These are phyloP conservation scores for Neonectria punicea DNA, from an alignment of 2,329 filamentous ascomycete genomes.

Conservation along the genomic window DNA sequence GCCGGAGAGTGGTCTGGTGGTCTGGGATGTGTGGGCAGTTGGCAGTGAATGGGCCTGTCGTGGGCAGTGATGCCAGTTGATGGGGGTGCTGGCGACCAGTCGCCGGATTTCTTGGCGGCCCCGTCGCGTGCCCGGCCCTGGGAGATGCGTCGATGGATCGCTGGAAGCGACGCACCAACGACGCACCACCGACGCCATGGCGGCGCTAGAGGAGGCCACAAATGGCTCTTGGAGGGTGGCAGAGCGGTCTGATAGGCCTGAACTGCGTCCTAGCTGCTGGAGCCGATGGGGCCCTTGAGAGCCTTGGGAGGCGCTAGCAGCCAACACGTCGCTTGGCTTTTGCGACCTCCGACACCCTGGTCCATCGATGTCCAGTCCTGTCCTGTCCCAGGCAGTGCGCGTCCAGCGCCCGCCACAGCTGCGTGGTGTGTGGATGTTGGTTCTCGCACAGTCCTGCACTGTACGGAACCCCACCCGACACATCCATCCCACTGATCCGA, in stretches of 20 bases:
- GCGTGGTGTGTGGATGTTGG: background rate
- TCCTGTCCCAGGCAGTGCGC: conserved; percentile 8
- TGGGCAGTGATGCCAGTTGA: conserved; percentile 5
- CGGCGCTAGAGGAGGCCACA: conserved; percentile 9
- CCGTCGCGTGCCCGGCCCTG: conserved; percentile 25
- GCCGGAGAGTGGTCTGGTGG: background rate
- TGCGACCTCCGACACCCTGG: conserved; percentile 30
- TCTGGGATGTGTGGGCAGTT: conserved; percentile 4
- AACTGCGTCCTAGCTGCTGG: background rate
- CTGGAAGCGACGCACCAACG: conserved; percentile 15
- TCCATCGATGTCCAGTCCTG: conserved; percentile 20
- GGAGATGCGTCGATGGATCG: conserved; percentile 29
- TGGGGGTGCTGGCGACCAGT: conserved; percentile 10
- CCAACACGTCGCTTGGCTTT: conserved; percentile 24
- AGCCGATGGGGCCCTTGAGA: background rate
- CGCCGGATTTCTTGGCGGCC: conserved; percentile 14
- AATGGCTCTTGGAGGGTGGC: background rate
- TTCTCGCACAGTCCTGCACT: background rate
- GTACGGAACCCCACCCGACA: background rate
- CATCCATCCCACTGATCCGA: conserved; percentile 4
- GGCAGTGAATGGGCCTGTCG: conserved; percentile 2
- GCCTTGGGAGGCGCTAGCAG: conserved; percentile 6
- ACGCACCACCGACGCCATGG: conserved; percentile 15
- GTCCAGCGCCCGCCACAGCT: conserved; percentile 8
- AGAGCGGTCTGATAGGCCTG: conserved; percentile 14